phyloP scores from a whole-genome alignment of 2,329 filamentous ascomycete species.

The Trichoderma sp. region DNA sequence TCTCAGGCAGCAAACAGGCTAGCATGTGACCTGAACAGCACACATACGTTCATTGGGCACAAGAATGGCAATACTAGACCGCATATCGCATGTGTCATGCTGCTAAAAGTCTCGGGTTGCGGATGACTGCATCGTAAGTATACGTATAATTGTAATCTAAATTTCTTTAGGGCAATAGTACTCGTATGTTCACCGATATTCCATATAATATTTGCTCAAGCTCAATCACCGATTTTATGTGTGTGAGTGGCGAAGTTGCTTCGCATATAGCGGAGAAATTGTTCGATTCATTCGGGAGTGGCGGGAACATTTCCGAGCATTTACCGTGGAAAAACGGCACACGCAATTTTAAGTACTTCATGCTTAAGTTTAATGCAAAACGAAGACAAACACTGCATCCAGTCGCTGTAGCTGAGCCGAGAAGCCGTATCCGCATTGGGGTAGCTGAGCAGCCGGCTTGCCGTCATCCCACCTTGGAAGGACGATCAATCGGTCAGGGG shows the following conservation, averaged over 20 bases:
- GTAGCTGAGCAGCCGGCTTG: neutral
- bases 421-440: neutral
- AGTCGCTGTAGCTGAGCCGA: neutral
- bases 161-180: neutral
- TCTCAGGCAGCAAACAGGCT: neutral
- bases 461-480: neutral
- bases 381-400: neutral
- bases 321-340: neutral
- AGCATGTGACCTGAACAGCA: neutral
- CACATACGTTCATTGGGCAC: neutral
- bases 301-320: neutral
- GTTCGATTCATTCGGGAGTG: neutral
- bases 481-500: conserved; percentile 12
- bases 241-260: neutral
- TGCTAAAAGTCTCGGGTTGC: neutral
- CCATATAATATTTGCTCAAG: neutral
- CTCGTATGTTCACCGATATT: neutral
- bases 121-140: neutral
- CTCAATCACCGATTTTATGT: neutral
- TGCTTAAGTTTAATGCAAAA: neutral
- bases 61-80: neutral
- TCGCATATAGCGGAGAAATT: neutral
- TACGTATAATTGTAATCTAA: neutral
- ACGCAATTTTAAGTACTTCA: neutral
- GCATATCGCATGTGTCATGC: neutral